Evolutionary conservation across 1,139 yeast genomes (phyloP).

Genomic region (Saccharomyces pastorianus): DNA sequence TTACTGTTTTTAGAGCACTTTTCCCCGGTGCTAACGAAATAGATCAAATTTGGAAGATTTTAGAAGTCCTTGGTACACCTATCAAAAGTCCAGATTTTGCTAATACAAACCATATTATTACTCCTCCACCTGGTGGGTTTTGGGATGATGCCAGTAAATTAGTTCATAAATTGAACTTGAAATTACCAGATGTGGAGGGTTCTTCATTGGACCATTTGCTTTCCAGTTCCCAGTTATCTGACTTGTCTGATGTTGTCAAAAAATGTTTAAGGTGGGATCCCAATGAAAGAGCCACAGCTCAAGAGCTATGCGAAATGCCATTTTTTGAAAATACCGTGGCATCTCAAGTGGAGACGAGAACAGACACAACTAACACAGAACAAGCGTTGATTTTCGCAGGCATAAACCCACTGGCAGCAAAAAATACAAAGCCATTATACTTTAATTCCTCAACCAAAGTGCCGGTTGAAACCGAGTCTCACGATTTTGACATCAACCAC

Average conservation of each 20-base stretch:
- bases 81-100: constrained; percentile 25
- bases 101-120: constrained; percentile 17
- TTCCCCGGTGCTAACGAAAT: constrained; percentile 77
- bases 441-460: constrained; percentile 8
- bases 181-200: constrained; percentile 43
- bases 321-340: constrained; percentile 44
- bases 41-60: constrained; percentile 66
- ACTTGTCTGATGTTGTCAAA: constrained; percentile 45
- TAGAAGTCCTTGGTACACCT: constrained; percentile 68
- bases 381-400: constrained; percentile 27
- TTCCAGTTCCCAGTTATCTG: constrained; percentile 33
- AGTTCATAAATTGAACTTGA: constrained; percentile 45
- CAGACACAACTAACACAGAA: constrained; percentile 13
- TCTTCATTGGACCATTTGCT: constrained; percentile 34
- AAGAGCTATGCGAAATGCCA: constrained; percentile 39
- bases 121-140: constrained; percentile 51
- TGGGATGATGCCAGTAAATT: constrained; percentile 55
- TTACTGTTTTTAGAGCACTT: constrained; percentile 65
- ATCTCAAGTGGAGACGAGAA: constrained; percentile 1
- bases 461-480: not conserved
- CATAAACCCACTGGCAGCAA: constrained; percentile 8
- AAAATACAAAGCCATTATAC: constrained; percentile 8
- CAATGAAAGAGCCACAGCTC: constrained; percentile 41
- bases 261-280: constrained; percentile 65
- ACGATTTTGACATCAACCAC: constrained; percentile 1